Conservation (phyloP, 768 basidiomycete species). For the Leucogyrophana mollusca region DNA sequence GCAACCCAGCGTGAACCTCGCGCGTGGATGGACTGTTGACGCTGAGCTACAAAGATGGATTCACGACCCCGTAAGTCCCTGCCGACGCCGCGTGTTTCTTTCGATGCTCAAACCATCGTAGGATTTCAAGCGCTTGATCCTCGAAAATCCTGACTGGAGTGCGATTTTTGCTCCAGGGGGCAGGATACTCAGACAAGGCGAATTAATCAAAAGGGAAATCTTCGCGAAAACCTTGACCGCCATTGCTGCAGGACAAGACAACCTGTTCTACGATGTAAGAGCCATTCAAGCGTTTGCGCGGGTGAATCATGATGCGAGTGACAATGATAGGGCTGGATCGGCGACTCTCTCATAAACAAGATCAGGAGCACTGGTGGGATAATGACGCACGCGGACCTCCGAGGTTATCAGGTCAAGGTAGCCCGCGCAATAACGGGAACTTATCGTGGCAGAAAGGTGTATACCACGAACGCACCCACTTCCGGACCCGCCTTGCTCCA, state of each 20-base stretch:
- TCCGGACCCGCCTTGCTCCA: conserved; percentile 53
- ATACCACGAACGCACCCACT: conserved; percentile 45
- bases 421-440: conserved; percentile 46
- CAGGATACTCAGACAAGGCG: conserved; percentile 44
- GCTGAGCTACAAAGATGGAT: conserved; percentile 47
- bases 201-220: conserved; percentile 42
- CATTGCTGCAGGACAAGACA: conserved; percentile 49
- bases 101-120: background rate
- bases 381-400: conserved; percentile 46
- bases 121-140: conserved; percentile 27
- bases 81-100: too few relatives aligned
- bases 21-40: conserved; percentile 41
- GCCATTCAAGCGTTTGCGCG: too few relatives aligned
- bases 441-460: conserved; percentile 53
- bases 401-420: conserved; percentile 40
- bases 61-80: conserved; percentile 18
- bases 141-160: conserved; percentile 41
- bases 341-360: conserved; percentile 43
- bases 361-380: conserved; percentile 46
- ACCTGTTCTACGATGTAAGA: conserved; percentile 47
- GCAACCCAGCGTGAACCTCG: conserved; percentile 47
- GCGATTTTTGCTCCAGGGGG: conserved; percentile 49
- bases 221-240: conserved; percentile 47
- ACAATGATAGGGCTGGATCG: conserved; percentile 46
- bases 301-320: background rate